phyloP scores from a whole-genome alignment of 2,329 filamentous ascomycete species.

The Sclerotinia subarctica region DNA sequence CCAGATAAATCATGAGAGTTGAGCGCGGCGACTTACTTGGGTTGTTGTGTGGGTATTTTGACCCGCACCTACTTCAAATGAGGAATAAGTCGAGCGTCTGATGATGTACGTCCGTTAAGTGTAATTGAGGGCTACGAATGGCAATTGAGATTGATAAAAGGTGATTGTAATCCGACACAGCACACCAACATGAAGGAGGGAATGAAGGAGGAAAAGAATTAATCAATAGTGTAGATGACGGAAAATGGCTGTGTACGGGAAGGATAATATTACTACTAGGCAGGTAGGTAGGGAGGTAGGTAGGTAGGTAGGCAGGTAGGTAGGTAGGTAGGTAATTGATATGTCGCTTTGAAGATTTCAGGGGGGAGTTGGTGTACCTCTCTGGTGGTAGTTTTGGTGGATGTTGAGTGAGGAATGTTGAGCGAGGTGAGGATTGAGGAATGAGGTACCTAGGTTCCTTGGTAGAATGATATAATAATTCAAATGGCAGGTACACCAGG shows the following conservation, averaged over 20 bases:
- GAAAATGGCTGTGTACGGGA: background rate
- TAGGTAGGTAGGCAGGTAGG: too few relatives aligned
- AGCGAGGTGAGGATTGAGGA: too few relatives aligned
- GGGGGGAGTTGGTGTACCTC: too few relatives aligned
- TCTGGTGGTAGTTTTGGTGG: too few relatives aligned
- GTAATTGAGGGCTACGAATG: slow-evolving; percentile 10
- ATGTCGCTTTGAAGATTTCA: background rate
- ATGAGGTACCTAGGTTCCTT: too few relatives aligned
- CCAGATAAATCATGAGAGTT: slow-evolving; percentile 4
- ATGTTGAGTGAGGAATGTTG: too few relatives aligned
- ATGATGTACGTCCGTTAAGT: background rate
- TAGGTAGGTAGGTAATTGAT: too few relatives aligned
- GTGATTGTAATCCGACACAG: background rate
- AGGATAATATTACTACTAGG: background rate
- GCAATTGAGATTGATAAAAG: background rate
- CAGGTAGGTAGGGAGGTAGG: too few relatives aligned
- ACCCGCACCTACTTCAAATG: slow-evolving; percentile 21
- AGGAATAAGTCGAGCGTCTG: slow-evolving; percentile 16
- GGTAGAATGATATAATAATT: too few relatives aligned
- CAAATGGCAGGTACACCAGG: too few relatives aligned
- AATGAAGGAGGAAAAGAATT: background rate
- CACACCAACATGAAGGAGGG: background rate
- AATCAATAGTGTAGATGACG: background rate
- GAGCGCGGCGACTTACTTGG: slow-evolving; percentile 18
- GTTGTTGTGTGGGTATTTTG: slow-evolving; percentile 20